Evolutionary conservation across 2,329 filamentous ascomycete species (phyloP), one percentile per base, ranked within the genome.

Genomic region (Cercospora zeae-maydis): DNA sequence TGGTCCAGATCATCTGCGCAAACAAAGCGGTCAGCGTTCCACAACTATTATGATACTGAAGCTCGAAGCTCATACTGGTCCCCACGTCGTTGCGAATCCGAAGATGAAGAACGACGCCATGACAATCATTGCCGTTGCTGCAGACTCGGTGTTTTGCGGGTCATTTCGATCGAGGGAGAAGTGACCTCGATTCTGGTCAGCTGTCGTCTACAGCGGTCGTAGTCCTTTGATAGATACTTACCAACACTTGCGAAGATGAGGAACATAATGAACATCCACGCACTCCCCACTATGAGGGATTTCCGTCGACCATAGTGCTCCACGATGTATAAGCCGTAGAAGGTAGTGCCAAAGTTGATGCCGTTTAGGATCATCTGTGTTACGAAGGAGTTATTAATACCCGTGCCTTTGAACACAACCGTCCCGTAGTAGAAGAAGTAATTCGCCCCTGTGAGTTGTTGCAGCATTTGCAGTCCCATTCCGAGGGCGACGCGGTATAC

Each of bases 71-170:
- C 54, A 39, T 57, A 57, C 54, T 19, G 54, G 54, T 39, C 54
- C 54, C 54, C 54, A 57, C 16, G 87, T 89, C 0, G 84, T 88
- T 2, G 86, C 87, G 64, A 86, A 90, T 1, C 81, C 84, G 0
- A 86, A 79, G 68, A 88, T 87, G 72, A 88, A 88, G 54, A 90
- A 79, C 69, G 86, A 88, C 0, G 87, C 86, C 73, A 89, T 88
- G 62, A 87, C 81, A 45, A 90, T 88, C 68, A 90, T 83, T 45
- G 83, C 82, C 6, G 82, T 79, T 16, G 87, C 87, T 7, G 84
- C 79, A 0, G 69, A 66, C 14, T 76, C 73, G 1, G 76, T 79
- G 6, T 71, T 71, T 5, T 70, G 64, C 1, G 75, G 75, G 9
- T 71, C 69, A 10, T 65, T 65, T 45, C 74, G 72, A 55, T 77